A percentile compares a stretch with the other conserved stretches of the same genome.
These are phyloP conservation scores for Zanthoxylum bungeanum DNA, from an alignment of 345 rosid genomes.

Conservation along the genomic window DNA sequence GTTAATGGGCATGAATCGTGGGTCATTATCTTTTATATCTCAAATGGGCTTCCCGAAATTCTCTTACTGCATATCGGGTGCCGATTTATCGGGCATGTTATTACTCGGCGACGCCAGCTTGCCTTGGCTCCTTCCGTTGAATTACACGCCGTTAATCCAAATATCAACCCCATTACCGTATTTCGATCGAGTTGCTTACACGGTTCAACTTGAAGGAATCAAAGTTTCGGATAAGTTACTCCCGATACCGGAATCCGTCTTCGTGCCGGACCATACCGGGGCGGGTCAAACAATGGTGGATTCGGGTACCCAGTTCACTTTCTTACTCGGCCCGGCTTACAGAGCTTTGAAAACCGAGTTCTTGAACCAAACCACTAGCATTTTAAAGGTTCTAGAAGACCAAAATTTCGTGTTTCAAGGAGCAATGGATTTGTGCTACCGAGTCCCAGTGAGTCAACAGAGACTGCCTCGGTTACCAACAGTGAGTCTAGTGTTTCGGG, in stretches of 20 bases:
- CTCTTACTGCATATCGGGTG: conserved; percentile 83
- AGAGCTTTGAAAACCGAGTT: conserved; percentile 56
- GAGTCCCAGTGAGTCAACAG: conserved; percentile 30
- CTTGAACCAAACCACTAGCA: conserved; percentile 50
- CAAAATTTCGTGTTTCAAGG: conserved; percentile 76
- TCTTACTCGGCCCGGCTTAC: conserved; percentile 83
- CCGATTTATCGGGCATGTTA: conserved; percentile 65
- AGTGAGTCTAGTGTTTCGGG: conserved; percentile 66
- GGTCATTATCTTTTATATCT: conserved; percentile 75
- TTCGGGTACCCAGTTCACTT: conserved; percentile 89
- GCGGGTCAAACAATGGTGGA: conserved; percentile 98
- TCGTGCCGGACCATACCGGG: conserved; percentile 90
- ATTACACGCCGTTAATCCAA: conserved; percentile 77
- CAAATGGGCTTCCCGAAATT: conserved; percentile 81
- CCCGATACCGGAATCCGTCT: conserved; percentile 52
- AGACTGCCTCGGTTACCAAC: conserved; percentile 47
- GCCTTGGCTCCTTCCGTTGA: conserved; percentile 51
- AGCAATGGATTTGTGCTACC: conserved; percentile 86
- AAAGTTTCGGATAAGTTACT: conserved; percentile 58
- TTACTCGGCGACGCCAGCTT: conserved; percentile 80
- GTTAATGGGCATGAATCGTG: conserved; percentile 89
- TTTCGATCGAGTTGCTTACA: conserved; percentile 85
- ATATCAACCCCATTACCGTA: conserved; percentile 69
- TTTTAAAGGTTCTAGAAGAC: conserved; percentile 55
- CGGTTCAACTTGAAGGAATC: conserved; percentile 86